Conservation (phyloP, 306 rosid species). For the Rosa persica region DNA sequence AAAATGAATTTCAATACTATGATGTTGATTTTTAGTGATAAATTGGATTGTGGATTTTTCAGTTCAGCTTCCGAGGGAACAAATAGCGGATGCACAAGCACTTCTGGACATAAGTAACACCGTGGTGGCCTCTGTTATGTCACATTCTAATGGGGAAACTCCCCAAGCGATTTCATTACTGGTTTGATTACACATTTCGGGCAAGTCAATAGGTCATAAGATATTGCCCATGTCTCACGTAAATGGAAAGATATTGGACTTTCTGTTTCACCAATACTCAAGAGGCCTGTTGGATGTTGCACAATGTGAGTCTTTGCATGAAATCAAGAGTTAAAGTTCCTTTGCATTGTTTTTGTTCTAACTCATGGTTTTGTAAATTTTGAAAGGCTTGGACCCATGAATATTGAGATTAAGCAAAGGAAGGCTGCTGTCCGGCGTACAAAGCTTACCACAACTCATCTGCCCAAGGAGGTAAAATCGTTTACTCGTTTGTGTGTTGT, state of each 20-base stretch:
- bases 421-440: conserved; percentile 28
- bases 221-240: conserved; percentile 15
- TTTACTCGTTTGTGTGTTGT: background rate
- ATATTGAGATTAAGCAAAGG: conserved; percentile 50
- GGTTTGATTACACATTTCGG: conserved; percentile 48
- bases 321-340: background rate
- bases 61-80: conserved; percentile 74
- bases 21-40: background rate
- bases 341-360: background rate
- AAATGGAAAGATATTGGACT: conserved; percentile 52
- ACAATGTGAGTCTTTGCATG: conserved; percentile 53
- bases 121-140: conserved; percentile 49
- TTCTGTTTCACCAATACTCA: conserved; percentile 48
- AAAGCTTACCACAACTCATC: conserved; percentile 37
- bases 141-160: conserved; percentile 45
- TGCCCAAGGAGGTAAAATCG: conserved; percentile 55
- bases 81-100: conserved; percentile 77
- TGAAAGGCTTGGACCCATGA: conserved; percentile 77
- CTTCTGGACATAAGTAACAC: conserved; percentile 50
- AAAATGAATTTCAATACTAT: background rate
- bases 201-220: conserved; percentile 8
- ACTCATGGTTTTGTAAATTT: background rate
- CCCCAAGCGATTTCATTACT: conserved; percentile 60
- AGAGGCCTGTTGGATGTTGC: conserved; percentile 46
- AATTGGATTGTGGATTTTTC: conserved; percentile 8